Conservation (phyloP, 768 basidiomycete genomes). For the Mycena rebaudengoi region DNA sequence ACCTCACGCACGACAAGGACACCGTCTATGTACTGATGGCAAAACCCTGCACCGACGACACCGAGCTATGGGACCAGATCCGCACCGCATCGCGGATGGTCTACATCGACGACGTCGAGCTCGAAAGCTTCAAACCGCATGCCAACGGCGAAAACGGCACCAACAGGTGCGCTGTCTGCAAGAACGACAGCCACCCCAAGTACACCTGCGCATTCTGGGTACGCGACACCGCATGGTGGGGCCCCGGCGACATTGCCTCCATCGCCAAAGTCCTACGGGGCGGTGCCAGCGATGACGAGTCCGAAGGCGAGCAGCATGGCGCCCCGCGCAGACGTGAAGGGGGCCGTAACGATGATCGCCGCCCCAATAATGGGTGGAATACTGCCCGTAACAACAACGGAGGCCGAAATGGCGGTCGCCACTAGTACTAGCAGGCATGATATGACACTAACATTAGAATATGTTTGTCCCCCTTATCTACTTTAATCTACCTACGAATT, state of each 20-base stretch:
- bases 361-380: not conserved
- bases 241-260: not conserved
- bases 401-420: not conserved
- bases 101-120: not conserved
- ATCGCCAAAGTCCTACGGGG: not conserved
- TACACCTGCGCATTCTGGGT: conserved; percentile 2
- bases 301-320: not conserved
- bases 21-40: not conserved
- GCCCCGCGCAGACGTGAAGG: not conserved
- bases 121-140: not conserved
- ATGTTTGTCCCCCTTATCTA: not conserved
- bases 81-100: not conserved
- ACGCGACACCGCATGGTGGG: conserved; percentile 5
- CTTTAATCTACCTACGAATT: not conserved
- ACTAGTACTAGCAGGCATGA: not conserved
- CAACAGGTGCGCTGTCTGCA: conserved; percentile 9
- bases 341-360: not conserved
- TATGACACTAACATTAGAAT: not conserved
- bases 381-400: no score
- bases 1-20: not conserved
- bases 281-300: not conserved
- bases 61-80: not conserved
- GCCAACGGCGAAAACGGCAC: not conserved
- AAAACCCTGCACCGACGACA: not conserved
- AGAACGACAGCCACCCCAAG: conserved; percentile 4